phyloP scores from a whole-genome alignment of 176 grass and related monocot species.

The Miscanthus lutarioriparius region DNA sequence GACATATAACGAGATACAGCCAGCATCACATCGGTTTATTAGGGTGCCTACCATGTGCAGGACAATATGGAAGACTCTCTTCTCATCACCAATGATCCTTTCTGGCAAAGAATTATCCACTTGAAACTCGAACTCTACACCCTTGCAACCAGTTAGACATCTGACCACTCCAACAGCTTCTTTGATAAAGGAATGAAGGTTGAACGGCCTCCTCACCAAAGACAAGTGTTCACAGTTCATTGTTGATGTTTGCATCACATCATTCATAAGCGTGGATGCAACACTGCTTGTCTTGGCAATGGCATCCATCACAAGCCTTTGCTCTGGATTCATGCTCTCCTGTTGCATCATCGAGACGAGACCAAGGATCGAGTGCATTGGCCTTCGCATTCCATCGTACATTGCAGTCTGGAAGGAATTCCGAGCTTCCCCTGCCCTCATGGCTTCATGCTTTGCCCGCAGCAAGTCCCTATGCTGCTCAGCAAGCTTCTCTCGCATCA shows the following conservation, averaged over 20 bases:
- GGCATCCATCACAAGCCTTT: constrained; percentile 77
- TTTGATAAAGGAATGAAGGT: constrained; percentile 68
- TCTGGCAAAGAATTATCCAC: constrained; percentile 65
- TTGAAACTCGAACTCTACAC: constrained; percentile 67
- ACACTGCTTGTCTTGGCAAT: constrained; percentile 74
- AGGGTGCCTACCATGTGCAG: constrained; percentile 83
- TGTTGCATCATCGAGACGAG: constrained; percentile 91
- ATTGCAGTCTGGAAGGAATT: constrained; percentile 82
- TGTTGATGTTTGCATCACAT: constrained; percentile 75
- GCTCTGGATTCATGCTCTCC: constrained; percentile 79
- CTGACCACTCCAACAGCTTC: constrained; percentile 78
- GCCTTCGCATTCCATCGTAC: constrained; percentile 78
- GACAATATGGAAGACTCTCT: constrained; percentile 90
- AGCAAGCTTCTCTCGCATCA: constrained; percentile 70
- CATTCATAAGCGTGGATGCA: constrained; percentile 80
- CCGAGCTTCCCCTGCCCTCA: constrained; percentile 76
- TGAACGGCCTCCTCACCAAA: constrained; percentile 75
- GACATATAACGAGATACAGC: constrained; percentile 60
- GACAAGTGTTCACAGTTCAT: constrained; percentile 64
- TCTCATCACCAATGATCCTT: constrained; percentile 80
- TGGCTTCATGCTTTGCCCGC: constrained; percentile 63
- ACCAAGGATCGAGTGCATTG: constrained; percentile 86
- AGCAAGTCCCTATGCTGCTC: constrained; percentile 64
- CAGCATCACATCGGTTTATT: constrained; percentile 50
- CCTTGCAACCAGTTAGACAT: constrained; percentile 73